Conservation (phyloP, 2,329 filamentous ascomycete species). For the Exophiala viscosa region DNA sequence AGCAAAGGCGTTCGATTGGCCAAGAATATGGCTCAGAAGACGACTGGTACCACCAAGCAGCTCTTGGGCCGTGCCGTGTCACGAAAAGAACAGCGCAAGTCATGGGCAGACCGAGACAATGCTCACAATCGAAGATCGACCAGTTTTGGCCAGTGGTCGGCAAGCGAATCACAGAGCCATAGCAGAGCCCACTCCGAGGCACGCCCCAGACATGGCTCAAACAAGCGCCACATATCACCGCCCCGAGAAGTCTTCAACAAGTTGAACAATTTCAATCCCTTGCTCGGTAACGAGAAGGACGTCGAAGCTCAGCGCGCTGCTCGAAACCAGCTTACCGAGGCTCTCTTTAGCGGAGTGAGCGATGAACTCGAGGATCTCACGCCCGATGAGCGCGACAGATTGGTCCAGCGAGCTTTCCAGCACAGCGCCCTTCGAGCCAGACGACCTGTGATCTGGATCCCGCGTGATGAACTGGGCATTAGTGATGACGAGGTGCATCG, state of each 20-base stretch:
- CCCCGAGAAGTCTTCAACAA: conserved; percentile 24
- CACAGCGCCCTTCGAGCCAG: conserved; percentile 81
- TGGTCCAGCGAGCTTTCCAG: conserved; percentile 84
- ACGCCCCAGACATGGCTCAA: conserved; percentile 2
- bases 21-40: conserved; percentile 21
- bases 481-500: conserved; percentile 85
- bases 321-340: conserved; percentile 63
- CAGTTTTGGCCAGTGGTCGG: conserved; percentile 37
- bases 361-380: conserved; percentile 94
- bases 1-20: conserved; percentile 23
- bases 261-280: conserved; percentile 29
- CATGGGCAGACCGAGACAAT: conserved; percentile 41
- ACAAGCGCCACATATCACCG: conserved; percentile 8
- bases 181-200: conserved; percentile 4
- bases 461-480: conserved; percentile 81
- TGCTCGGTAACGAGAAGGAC: conserved; percentile 53
- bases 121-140: conserved; percentile 39
- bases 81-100: conserved; percentile 15
- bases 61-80: conserved; percentile 13
- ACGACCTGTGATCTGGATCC: conserved; percentile 89
- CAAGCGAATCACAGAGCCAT: conserved; percentile 19
- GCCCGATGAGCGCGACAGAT: conserved; percentile 78
- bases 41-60: conserved; percentile 22
- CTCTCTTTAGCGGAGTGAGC: conserved; percentile 79
- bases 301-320: conserved; percentile 64